Percentiles rank a stretch among this genome's conserved stretches.
Evolutionary conservation across 2,329 filamentous ascomycete genomes (phyloP).

Genomic region (Dissoconium aciculare): DNA sequence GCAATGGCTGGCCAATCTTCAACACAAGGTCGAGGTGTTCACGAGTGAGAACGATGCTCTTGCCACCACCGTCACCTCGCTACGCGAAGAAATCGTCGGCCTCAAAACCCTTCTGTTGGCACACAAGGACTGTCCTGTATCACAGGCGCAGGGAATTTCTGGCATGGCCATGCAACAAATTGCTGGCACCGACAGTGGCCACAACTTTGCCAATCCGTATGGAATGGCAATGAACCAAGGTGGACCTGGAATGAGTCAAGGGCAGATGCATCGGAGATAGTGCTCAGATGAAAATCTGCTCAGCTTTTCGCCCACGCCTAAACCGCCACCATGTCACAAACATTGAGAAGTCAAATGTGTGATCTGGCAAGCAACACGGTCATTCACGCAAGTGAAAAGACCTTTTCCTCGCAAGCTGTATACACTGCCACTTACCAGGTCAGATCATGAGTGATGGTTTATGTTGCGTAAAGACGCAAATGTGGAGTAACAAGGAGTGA

Average conservation of each 20-base stretch:
- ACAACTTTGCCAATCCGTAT: constrained; percentile 33
- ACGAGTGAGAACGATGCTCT: constrained; percentile 82
- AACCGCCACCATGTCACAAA: no score
- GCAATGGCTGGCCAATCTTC: constrained; percentile 92
- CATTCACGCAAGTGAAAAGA: no score
- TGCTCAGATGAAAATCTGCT: constrained; percentile 1
- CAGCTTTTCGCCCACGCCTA: not conserved
- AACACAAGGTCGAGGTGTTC: constrained; percentile 87
- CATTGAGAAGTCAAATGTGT: no score
- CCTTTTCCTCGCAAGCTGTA: no score
- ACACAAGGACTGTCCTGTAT: constrained; percentile 91
- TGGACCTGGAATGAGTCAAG: constrained; percentile 19
- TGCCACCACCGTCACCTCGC: constrained; percentile 63
- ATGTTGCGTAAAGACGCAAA: no score
- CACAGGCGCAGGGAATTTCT: constrained; percentile 63
- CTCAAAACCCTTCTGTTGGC: constrained; percentile 83
- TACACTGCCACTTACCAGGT: no score
- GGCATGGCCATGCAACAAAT: constrained; percentile 37
- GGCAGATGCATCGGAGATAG: constrained; percentile 24
- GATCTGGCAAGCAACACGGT: no score
- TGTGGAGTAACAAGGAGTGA: no score
- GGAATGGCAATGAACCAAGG: constrained; percentile 30
- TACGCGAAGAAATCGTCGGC: constrained; percentile 87
- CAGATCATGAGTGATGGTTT: no score
- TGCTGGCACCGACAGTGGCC: constrained; percentile 28